These are phyloP conservation scores for Geranium rotundifolium DNA, from an alignment of 345 rosid genomes.

Conservation along the genomic window DNA sequence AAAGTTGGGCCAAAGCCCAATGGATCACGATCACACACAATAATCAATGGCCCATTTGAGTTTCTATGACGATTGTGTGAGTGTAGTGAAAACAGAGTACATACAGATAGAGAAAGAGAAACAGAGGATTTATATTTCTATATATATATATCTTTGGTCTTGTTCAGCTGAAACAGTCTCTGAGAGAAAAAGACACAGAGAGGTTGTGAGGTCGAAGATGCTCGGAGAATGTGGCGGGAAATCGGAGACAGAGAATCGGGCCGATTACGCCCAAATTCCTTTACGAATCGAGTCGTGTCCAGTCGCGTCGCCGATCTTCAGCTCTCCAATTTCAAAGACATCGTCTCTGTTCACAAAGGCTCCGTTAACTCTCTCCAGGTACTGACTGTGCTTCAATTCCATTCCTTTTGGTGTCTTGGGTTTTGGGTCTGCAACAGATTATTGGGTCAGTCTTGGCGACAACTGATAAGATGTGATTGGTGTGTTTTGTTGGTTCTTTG, in stretches of 20 bases:
- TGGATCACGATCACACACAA: too few species aligned
- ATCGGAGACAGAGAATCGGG: constrained; percentile 81
- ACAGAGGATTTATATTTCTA: constrained; percentile 44
- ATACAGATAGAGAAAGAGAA: neutral
- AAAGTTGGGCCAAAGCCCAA: too few species aligned
- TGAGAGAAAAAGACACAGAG: too few species aligned
- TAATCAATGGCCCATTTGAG: too few species aligned
- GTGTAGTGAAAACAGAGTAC: too few species aligned
- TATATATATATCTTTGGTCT: neutral
- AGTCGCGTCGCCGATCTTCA: constrained; percentile 41
- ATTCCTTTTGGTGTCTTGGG: too few species aligned
- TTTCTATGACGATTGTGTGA: too few species aligned
- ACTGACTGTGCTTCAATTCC: neutral
- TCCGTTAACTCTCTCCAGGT: constrained; percentile 91
- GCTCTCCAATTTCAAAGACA: constrained; percentile 70
- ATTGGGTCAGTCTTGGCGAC: constrained; percentile 1
- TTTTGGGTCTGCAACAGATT: too few species aligned
- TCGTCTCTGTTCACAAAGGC: constrained; percentile 76
- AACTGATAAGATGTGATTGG: neutral
- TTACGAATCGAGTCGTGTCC: constrained; percentile 53
- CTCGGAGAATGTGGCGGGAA: constrained; percentile 72
- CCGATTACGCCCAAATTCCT: constrained; percentile 45
- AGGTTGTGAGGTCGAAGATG: too few species aligned
- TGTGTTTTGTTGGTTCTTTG: neutral
- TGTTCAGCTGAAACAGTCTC: too few species aligned